Evolutionary conservation across 108 stramenopile species (phyloP).

Genomic region (Cylindrotheca fusiformis): DNA sequence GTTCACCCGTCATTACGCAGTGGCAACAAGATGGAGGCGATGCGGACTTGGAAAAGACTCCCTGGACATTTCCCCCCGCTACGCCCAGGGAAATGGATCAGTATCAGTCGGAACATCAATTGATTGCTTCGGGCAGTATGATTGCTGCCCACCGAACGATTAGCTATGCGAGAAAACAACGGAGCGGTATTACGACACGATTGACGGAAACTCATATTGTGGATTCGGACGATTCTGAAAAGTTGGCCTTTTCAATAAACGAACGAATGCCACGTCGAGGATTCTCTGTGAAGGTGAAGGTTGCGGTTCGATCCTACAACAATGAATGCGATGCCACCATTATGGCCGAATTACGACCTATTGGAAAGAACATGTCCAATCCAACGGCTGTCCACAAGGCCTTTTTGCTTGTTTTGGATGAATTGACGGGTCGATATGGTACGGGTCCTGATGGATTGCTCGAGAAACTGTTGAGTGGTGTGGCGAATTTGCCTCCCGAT

Average conservation of each 20-base stretch:
- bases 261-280: slow-evolving; percentile 79
- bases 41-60: slow-evolving; percentile 54
- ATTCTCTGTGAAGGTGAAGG: slow-evolving; percentile 68
- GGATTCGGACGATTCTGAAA: slow-evolving; percentile 64
- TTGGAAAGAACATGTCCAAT: slow-evolving; percentile 81
- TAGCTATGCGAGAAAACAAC: slow-evolving; percentile 47
- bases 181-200: slow-evolving; percentile 53
- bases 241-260: slow-evolving; percentile 48
- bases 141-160: slow-evolving; percentile 64
- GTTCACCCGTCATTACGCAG: slow-evolving; percentile 69
- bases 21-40: slow-evolving; percentile 81
- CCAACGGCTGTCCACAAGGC: slow-evolving; percentile 83
- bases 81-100: slow-evolving; percentile 70
- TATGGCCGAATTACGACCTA: slow-evolving; percentile 64
- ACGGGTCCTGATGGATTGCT: slow-evolving; percentile 59
- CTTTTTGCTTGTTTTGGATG: slow-evolving; percentile 72
- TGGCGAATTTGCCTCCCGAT: slow-evolving; percentile 28
- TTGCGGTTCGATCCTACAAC: slow-evolving; percentile 48
- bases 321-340: slow-evolving; percentile 55
- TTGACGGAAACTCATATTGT: slow-evolving; percentile 73
- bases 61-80: slow-evolving; percentile 73
- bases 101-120: slow-evolving; percentile 62
- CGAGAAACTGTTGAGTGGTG: slow-evolving; percentile 35
- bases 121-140: slow-evolving; percentile 79
- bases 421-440: slow-evolving; percentile 71